phyloP scores from a whole-genome alignment of 2,329 filamentous ascomycete genomes.

The Hypocrella siamensis region DNA sequence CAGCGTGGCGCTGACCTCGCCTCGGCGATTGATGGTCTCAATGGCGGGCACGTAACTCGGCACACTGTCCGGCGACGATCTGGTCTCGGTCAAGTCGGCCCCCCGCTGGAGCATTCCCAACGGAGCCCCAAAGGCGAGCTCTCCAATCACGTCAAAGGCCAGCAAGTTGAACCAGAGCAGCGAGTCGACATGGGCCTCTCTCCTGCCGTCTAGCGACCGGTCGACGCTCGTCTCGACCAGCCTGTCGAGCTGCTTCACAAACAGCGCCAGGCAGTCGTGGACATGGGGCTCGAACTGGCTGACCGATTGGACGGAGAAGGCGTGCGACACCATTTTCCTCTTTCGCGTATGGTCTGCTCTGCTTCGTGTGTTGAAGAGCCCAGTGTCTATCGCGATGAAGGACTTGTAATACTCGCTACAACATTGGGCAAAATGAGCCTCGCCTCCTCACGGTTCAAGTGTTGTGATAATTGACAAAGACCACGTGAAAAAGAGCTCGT shows the following conservation, averaged over 20 bases:
- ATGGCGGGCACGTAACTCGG: conserved; percentile 64
- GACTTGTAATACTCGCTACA: conserved; percentile 73
- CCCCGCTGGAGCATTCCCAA: conserved; percentile 61
- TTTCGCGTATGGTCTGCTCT: conserved; percentile 73
- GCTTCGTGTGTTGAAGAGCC: conserved; percentile 80
- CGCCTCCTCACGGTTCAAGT: no score
- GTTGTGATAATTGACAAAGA: no score
- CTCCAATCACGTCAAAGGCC: conserved; percentile 34
- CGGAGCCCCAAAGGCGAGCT: conserved; percentile 34
- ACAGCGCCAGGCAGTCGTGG: conserved; percentile 58
- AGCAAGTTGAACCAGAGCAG: conserved; percentile 56
- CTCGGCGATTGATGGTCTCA: conserved; percentile 74
- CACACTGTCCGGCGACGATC: conserved; percentile 39
- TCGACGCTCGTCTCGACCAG: conserved; percentile 31
- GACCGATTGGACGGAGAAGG: conserved; percentile 69
- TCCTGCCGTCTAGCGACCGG: conserved; percentile 37
- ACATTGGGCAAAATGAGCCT: no score
- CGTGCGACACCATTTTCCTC: conserved; percentile 76
- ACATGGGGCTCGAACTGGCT: conserved; percentile 83
- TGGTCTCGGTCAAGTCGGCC: conserved; percentile 61
- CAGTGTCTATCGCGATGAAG: conserved; percentile 74
- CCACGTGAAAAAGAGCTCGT: background rate
- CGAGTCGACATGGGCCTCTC: conserved; percentile 53
- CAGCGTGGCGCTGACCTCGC: conserved; percentile 70
- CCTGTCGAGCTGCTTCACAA: conserved; percentile 58